Conservation (phyloP, 352 stramenopile species). For the Aphanomyces cochlioides region DNA sequence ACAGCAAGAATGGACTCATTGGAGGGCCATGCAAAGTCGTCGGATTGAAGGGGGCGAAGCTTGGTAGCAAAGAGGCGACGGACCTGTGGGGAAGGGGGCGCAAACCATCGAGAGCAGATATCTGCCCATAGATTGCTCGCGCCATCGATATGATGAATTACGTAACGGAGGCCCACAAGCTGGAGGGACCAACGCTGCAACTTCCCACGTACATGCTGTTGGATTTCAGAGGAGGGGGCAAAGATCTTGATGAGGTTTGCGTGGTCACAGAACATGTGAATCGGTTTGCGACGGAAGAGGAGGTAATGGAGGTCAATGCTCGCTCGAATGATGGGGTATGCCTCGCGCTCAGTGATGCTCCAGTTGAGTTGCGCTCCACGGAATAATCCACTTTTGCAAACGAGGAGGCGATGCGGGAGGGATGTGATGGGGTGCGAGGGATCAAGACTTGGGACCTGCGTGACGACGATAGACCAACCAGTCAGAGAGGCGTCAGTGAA, state of each 20-base stretch:
- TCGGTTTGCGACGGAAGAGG: neutral
- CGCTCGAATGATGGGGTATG: slow-evolving; percentile 18
- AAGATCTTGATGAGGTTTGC: slow-evolving; percentile 34
- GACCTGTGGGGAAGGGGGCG: neutral
- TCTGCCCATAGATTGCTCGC: neutral
- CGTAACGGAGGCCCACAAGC: slow-evolving; percentile 18
- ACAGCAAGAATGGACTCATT: neutral
- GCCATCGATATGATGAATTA: slow-evolving; percentile 28
- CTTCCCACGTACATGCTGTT: slow-evolving; percentile 30
- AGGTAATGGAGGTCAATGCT: neutral
- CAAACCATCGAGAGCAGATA: neutral
- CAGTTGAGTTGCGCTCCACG: slow-evolving; percentile 13
- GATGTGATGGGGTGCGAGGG: neutral
- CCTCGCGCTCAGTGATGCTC: slow-evolving; percentile 30
- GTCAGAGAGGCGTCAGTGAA: slow-evolving; percentile 23
- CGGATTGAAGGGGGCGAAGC: neutral
- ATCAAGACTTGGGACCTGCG: slow-evolving; percentile 9
- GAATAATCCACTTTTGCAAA: slow-evolving; percentile 22
- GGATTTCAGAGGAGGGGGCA: slow-evolving; percentile 16
- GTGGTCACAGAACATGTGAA: slow-evolving; percentile 32
- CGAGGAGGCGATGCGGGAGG: slow-evolving; percentile 5
- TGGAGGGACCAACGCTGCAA: slow-evolving; percentile 29
- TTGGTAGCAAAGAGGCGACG: neutral
- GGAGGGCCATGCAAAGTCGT: neutral
- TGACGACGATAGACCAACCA: slow-evolving; percentile 28